Evolutionary conservation across 1,284 basidiomycete genomes (phyloP).

Genomic region (Albatrellus sp.): DNA sequence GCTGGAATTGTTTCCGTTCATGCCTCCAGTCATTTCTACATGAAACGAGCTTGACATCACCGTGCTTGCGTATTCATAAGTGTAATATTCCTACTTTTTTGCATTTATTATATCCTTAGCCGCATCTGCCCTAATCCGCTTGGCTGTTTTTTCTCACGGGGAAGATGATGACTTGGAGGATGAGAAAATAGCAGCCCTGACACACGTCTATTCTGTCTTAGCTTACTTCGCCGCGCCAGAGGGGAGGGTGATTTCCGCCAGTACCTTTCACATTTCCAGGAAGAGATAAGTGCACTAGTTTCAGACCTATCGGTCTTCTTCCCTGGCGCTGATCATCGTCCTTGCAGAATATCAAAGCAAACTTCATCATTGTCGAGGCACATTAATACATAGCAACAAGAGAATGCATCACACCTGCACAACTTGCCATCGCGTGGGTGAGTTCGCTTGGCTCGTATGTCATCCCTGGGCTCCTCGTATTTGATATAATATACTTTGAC

Average conservation of each 20-base stretch:
- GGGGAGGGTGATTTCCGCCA: conserved; percentile 24
- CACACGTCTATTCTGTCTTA: too few species aligned
- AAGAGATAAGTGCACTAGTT: conserved; percentile 14
- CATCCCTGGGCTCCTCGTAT: conserved; percentile 39
- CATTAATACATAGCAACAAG: conserved; percentile 31
- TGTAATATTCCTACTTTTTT: background rate
- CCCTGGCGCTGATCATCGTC: background rate
- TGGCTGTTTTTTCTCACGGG: conserved; percentile 43
- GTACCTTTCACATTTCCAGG: conserved; percentile 21
- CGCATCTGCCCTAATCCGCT: conserved; percentile 23
- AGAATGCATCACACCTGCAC: conserved; percentile 39
- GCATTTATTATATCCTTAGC: background rate
- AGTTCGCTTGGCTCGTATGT: conserved; percentile 30
- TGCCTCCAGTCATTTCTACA: conserved; percentile 24
- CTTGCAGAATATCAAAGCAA: conserved; percentile 34
- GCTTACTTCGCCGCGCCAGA: background rate
- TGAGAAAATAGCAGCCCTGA: conserved; percentile 7
- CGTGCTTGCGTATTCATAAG: conserved; percentile 35
- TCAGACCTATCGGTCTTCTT: background rate
- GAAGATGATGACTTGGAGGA: conserved; percentile 31
- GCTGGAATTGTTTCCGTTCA: conserved; percentile 15
- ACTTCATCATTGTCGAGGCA: conserved; percentile 39
- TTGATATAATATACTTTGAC: conserved; percentile 10
- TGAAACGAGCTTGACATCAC: conserved; percentile 34
- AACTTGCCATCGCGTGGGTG: conserved; percentile 56